A percentile compares a stretch with the other conserved stretches of the same genome.
Evolutionary conservation across 345 rosid genomes (phyloP).

Genomic region (Gossypium ekmanianum): DNA sequence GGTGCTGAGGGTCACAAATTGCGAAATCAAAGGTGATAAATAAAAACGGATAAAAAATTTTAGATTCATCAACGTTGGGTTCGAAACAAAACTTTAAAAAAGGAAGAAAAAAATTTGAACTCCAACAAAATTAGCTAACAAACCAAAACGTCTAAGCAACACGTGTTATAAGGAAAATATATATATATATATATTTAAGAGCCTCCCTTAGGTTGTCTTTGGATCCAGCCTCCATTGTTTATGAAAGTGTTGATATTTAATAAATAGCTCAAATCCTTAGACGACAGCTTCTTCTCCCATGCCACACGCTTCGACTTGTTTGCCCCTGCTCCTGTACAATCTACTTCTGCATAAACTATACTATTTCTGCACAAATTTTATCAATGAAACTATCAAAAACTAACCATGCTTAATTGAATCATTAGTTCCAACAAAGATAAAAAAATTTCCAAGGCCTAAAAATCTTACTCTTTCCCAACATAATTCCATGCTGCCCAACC

Average conservation of each 20-base stretch:
- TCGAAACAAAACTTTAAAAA: no score
- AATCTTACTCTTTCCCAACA: conserved; percentile 1
- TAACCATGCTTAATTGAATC: not conserved
- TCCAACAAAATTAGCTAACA: no score
- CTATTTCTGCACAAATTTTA: not conserved
- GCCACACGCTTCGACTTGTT: not conserved
- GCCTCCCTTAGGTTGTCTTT: not conserved
- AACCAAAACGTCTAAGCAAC: not conserved
- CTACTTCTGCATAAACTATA: not conserved
- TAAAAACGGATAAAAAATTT: no score
- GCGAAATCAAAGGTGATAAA: no score
- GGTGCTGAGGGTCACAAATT: no score
- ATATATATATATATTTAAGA: not conserved
- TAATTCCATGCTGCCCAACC: conserved; percentile 12
- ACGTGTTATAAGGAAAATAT: not conserved
- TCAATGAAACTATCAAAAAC: not conserved
- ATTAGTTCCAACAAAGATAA: not conserved
- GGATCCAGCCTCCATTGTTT: conserved; percentile 2
- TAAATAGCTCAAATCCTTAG: not conserved
- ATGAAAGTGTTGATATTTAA: not conserved
- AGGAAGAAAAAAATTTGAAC: no score
- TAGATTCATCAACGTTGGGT: no score
- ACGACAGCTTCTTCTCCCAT: conserved; percentile 6
- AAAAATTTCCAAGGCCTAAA: not conserved
- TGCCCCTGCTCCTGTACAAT: not conserved